phyloP scores from a whole-genome alignment of 2,329 filamentous ascomycete genomes.

The Aureobasidium musti region DNA sequence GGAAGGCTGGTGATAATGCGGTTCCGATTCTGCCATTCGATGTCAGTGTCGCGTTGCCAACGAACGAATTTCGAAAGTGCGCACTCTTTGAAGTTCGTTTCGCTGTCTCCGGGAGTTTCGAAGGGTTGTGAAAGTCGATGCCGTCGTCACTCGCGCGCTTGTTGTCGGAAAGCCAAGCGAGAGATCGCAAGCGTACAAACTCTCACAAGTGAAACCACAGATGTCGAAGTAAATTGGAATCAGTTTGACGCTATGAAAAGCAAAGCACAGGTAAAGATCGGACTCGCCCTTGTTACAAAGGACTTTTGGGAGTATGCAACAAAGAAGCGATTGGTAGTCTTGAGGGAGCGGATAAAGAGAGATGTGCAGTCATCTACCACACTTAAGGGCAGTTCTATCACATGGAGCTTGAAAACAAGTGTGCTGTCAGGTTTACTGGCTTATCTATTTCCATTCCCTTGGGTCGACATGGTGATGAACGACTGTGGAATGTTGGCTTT shows the following conservation, averaged over 20 bases:
- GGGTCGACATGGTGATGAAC: constrained; percentile 5
- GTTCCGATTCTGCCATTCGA: constrained; percentile 1
- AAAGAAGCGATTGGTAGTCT: constrained; percentile 2
- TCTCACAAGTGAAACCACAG: neutral
- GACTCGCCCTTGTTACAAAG: neutral
- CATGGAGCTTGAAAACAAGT: constrained; percentile 6
- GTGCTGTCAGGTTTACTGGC: neutral
- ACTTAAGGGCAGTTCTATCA: neutral
- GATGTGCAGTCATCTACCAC: constrained; percentile 5
- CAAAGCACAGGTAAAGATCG: neutral
- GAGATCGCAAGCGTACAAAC: neutral
- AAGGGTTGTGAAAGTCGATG: constrained; percentile 7
- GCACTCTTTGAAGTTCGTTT: neutral
- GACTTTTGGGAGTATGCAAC: neutral
- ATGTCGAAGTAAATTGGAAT: neutral
- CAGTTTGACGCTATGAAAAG: neutral
- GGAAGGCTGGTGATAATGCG: constrained; percentile 14
- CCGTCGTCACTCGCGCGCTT: neutral
- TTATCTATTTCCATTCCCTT: constrained; percentile 27
- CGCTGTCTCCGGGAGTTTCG: neutral
- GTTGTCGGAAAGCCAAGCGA: neutral
- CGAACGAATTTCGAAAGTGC: neutral
- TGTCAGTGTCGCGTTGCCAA: neutral
- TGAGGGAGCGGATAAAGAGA: constrained; percentile 2
- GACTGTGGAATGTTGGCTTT: constrained; percentile 13